phyloP scores from a whole-genome alignment of 768 basidiomycete species.

The Cantharellus anzutake region DNA sequence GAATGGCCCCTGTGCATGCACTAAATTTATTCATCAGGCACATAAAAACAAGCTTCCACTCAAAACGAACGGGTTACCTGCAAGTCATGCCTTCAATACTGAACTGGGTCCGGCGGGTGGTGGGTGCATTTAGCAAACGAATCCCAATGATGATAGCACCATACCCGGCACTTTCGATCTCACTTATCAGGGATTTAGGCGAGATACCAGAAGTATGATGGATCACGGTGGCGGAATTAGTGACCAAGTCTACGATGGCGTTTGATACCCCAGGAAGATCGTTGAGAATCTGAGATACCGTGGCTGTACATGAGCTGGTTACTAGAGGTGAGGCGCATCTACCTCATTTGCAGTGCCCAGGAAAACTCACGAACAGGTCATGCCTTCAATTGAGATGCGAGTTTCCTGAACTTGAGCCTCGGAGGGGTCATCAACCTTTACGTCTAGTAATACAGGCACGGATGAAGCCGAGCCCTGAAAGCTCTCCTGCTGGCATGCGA shows the following conservation, averaged over 20 bases:
- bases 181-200: not conserved
- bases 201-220: constrained; percentile 5
- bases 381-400: constrained; percentile 12
- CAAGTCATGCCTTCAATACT: constrained; percentile 10
- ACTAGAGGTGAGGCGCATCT: not conserved
- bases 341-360: not conserved
- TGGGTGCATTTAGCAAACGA: not conserved
- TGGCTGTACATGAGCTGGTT: not conserved
- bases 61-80: constrained; percentile 3
- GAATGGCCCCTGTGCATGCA: constrained; percentile 7
- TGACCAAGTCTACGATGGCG: constrained; percentile 10
- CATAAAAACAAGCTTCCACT: not conserved
- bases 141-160: not conserved
- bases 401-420: not conserved
- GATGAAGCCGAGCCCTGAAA: no score
- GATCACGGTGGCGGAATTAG: constrained; percentile 9
- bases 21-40: not conserved
- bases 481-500: not conserved
- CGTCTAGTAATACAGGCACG: not conserved
- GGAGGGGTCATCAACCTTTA: not conserved
- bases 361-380: constrained; percentile 15
- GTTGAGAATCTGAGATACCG: constrained; percentile 6
- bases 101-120: not conserved
- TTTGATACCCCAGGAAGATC: constrained; percentile 13
- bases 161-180: constrained; percentile 6